Evolutionary conservation across 192 early-diverging fungal genomes (phyloP).

Genomic region (Coemansia sp.): DNA sequence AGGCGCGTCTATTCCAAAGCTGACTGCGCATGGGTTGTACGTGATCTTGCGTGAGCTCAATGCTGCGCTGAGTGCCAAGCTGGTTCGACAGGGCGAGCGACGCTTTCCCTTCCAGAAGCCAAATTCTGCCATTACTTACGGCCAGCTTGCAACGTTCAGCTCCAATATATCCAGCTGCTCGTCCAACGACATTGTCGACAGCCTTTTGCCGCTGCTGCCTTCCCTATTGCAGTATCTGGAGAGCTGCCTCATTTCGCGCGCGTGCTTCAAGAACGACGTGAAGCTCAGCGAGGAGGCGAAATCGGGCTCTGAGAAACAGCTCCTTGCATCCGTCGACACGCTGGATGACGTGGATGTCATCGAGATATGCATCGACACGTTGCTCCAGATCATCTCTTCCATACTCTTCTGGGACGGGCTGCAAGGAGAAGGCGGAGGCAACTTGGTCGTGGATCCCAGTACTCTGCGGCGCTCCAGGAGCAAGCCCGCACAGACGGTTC

Average conservation of each 20-base stretch:
- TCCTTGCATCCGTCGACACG: constrained; percentile 12
- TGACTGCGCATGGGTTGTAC: constrained; percentile 22
- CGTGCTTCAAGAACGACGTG: constrained; percentile 27
- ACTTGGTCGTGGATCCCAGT: not conserved
- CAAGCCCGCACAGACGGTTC: not conserved
- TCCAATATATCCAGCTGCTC: constrained; percentile 36
- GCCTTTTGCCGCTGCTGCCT: constrained; percentile 41
- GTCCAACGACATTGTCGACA: constrained; percentile 25
- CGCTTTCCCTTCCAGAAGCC: constrained; percentile 20
- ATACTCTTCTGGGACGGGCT: constrained; percentile 51
- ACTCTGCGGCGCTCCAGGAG: not conserved
- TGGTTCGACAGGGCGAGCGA: constrained; percentile 30
- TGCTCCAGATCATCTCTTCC: constrained; percentile 32
- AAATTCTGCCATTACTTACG: not conserved
- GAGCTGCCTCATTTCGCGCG: constrained; percentile 29
- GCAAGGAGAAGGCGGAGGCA: constrained; percentile 7
- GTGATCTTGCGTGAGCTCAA: constrained; percentile 39
- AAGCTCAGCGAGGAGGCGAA: not conserved
- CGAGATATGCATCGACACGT: constrained; percentile 26
- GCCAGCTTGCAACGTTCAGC: constrained; percentile 39
- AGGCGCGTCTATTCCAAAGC: constrained; percentile 7
- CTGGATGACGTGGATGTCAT: constrained; percentile 19
- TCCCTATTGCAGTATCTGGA: constrained; percentile 37
- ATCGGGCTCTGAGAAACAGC: not conserved
- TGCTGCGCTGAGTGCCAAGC: constrained; percentile 27